These are phyloP conservation scores for Clavulina sp. DNA, from an alignment of 768 basidiomycete species.

Conservation along the genomic window DNA sequence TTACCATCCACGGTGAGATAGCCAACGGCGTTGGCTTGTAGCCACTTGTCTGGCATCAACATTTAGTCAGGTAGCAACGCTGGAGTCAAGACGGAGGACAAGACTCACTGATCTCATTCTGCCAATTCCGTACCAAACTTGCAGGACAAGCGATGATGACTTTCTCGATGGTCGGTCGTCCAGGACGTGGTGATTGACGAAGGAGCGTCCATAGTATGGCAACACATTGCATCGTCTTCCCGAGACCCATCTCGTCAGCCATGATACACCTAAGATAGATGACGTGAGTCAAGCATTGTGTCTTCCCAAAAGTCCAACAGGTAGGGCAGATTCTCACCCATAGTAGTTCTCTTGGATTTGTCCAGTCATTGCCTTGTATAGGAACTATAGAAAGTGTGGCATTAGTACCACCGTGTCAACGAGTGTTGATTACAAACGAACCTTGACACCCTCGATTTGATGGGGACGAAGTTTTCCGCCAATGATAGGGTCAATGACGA, in stretches of 20 bases:
- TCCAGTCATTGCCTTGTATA: constrained; percentile 90
- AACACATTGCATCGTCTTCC: constrained; percentile 80
- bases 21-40: constrained; percentile 69
- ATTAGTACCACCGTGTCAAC: not conserved
- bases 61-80: not conserved
- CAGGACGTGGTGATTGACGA: constrained; percentile 82
- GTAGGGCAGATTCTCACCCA: constrained; percentile 16
- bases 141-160: constrained; percentile 95
- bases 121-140: constrained; percentile 96
- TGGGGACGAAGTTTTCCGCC: constrained; percentile 84
- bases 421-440: constrained; percentile 19
- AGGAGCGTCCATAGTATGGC: constrained; percentile 86
- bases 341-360: constrained; percentile 76
- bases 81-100: not conserved
- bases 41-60: constrained; percentile 84
- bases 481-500: constrained; percentile 86
- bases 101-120: constrained; percentile 71
- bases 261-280: constrained; percentile 80
- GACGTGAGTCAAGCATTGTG: not conserved
- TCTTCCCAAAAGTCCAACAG: not conserved
- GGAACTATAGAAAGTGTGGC: constrained; percentile 37
- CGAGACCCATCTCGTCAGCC: constrained; percentile 99
- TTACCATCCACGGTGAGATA: constrained; percentile 85
- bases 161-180: constrained; percentile 84
- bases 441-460: constrained; percentile 97